A percentile compares a stretch with the other conserved stretches of the same genome.
Conservation (phyloP, 768 basidiomycete genomes). For the Podaxis rugospora region DNA sequence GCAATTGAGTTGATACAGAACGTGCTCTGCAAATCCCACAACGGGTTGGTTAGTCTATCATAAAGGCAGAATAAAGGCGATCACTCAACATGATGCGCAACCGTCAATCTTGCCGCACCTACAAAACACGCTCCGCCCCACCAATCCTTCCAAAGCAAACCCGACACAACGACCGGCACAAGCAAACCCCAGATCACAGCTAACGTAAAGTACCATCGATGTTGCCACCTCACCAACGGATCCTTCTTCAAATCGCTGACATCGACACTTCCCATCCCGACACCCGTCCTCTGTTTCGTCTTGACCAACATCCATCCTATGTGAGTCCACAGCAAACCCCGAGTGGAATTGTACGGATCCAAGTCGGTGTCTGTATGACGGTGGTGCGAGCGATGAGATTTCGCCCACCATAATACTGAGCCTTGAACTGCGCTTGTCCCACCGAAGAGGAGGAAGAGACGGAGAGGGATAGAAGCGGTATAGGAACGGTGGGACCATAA, state of each 20-base stretch:
- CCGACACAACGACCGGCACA: conserved; percentile 66
- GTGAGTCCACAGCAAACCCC: conserved; percentile 77
- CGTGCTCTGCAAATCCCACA: conserved; percentile 49
- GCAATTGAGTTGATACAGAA: conserved; percentile 90
- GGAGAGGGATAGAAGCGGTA: conserved; percentile 68
- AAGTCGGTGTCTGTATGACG: conserved; percentile 83
- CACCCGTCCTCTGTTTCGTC: conserved; percentile 53
- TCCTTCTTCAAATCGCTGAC: conserved; percentile 69
- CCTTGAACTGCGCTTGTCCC: conserved; percentile 85
- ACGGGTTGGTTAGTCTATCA: background rate
- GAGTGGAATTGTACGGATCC: conserved; percentile 79
- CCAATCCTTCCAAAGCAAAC: conserved; percentile 73
- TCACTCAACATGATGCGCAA: conserved; percentile 72
- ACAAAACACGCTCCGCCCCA: conserved; percentile 73
- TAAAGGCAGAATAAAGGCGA: conserved; percentile 16
- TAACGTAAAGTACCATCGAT: conserved; percentile 65
- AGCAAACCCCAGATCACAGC: conserved; percentile 65
- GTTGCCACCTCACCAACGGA: conserved; percentile 72
- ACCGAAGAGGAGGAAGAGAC: conserved; percentile 64
- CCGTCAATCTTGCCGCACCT: conserved; percentile 63
- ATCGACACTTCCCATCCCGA: conserved; percentile 52
- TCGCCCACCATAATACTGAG: conserved; percentile 85
- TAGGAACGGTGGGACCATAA: conserved; percentile 86
- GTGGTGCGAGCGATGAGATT: conserved; percentile 80
- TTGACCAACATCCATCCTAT: conserved; percentile 85